These are phyloP conservation scores for Colletotrichum salicis DNA, from an alignment of 2,329 filamentous ascomycete species.

Conservation along the genomic window DNA sequence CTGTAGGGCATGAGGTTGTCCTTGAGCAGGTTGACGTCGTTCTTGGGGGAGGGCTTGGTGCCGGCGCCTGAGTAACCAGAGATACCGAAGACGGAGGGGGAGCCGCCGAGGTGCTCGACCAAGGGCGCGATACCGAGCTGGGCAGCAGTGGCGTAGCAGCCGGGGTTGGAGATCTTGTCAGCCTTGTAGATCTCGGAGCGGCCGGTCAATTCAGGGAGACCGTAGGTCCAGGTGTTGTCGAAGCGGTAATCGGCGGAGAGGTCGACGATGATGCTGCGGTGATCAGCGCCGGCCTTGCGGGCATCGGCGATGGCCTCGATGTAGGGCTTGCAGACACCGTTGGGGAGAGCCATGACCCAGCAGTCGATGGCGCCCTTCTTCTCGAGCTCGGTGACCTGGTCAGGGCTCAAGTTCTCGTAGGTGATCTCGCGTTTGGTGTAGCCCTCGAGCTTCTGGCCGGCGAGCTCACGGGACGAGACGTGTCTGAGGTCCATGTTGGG, in stretches of 20 bases:
- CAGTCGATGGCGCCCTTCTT: constrained; percentile 87
- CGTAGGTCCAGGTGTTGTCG: constrained; percentile 86
- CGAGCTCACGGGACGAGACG: constrained; percentile 93
- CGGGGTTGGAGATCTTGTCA: constrained; percentile 89
- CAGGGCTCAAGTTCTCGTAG: constrained; percentile 89
- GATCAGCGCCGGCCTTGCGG: constrained; percentile 59
- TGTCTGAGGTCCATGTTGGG: constrained; percentile 90
- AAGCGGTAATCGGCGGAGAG: constrained; percentile 98
- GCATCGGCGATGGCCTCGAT: constrained; percentile 86
- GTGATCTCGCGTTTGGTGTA: constrained; percentile 92
- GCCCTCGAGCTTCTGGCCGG: constrained; percentile 85
- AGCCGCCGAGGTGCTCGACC: constrained; percentile 78
- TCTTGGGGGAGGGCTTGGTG: constrained; percentile 93
- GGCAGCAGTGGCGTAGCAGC: constrained; percentile 93
- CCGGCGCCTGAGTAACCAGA: constrained; percentile 95
- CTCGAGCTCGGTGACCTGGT: constrained; percentile 88
- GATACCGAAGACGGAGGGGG: constrained; percentile 88
- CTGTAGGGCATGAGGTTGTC: constrained; percentile 94
- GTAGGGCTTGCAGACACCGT: constrained; percentile 93
- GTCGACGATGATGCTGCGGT: constrained; percentile 84
- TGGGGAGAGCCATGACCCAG: constrained; percentile 98
- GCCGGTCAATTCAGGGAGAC: constrained; percentile 85
- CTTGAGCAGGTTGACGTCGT: constrained; percentile 83
- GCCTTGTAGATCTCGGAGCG: constrained; percentile 81
- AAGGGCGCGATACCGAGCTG: constrained; percentile 90